A percentile compares a stretch with the other conserved stretches of the same genome.
phyloP scores from a whole-genome alignment of 345 rosid species.

The Noccaea caerulescens region DNA sequence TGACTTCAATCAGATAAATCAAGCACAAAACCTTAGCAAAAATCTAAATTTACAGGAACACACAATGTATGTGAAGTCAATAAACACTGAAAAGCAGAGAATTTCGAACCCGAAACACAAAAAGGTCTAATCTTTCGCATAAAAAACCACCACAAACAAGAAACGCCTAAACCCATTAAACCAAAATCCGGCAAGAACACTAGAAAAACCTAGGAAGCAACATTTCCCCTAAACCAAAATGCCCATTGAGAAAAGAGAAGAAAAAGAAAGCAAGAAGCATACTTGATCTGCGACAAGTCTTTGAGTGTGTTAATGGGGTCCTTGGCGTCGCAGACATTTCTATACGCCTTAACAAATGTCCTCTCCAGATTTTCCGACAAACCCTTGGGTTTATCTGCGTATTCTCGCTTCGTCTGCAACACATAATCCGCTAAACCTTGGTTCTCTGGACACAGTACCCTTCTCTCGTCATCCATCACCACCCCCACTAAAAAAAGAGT shows the following conservation, averaged over 20 bases:
- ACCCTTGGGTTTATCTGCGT: slow-evolving; percentile 70
- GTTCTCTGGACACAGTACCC: slow-evolving; percentile 62
- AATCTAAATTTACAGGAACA: neutral
- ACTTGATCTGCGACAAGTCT: slow-evolving; percentile 80
- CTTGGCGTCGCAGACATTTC: slow-evolving; percentile 57
- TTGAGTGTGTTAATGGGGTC: slow-evolving; percentile 66
- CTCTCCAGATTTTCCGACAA: slow-evolving; percentile 63
- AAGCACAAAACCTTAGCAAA: neutral
- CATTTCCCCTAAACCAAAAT: neutral
- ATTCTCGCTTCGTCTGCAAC: slow-evolving; percentile 69
- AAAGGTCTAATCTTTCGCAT: neutral
- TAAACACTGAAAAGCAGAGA: neutral
- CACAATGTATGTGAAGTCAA: neutral
- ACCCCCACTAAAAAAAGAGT: neutral
- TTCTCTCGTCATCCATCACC: slow-evolving; percentile 58
- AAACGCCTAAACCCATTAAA: neutral
- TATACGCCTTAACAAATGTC: slow-evolving; percentile 66
- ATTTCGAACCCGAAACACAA: neutral
- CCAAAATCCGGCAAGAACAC: neutral
- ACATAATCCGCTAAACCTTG: slow-evolving; percentile 61
- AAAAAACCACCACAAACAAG: neutral
- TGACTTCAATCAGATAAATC: neutral
- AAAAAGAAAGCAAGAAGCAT: slow-evolving; percentile 31
- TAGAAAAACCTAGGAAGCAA: neutral
- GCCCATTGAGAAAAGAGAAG: neutral